These are phyloP conservation scores for Maudiozyma barnettii DNA, from an alignment of 805 yeast species.

Conservation along the genomic window DNA sequence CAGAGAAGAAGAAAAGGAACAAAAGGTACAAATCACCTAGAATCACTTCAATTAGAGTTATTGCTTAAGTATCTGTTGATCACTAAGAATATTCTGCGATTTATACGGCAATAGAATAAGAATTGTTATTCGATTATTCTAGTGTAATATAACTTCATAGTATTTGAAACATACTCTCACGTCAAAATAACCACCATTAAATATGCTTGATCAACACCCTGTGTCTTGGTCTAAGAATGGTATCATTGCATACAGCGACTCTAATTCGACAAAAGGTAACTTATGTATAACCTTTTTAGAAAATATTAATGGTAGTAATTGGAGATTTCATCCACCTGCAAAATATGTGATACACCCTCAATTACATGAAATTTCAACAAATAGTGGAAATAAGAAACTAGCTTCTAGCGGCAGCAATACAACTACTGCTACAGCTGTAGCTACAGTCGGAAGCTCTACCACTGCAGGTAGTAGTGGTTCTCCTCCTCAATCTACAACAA, in stretches of 20 bases:
- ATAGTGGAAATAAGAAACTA: not conserved
- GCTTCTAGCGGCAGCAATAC: not conserved
- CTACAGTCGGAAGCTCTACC: not conserved
- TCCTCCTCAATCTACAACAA: not conserved
- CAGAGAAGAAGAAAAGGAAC: too few relatives aligned
- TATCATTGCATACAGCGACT: slow-evolving; percentile 60
- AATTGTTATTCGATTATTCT: not conserved
- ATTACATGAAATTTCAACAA: slow-evolving; percentile 16
- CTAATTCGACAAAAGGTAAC: slow-evolving; percentile 29
- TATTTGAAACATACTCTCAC: not conserved
- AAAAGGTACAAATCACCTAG: too few relatives aligned
- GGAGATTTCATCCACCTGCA: slow-evolving; percentile 56
- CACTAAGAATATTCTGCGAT: too few relatives aligned
- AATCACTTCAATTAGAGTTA: too few relatives aligned
- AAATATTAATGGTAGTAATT: slow-evolving; percentile 61
- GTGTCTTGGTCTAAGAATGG: slow-evolving; percentile 82
- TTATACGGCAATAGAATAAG: too few relatives aligned
- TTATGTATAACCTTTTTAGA: slow-evolving; percentile 59
- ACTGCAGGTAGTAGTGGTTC: slow-evolving; percentile 2
- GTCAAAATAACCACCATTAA: slow-evolving; percentile 5
- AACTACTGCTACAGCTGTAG: not conserved
- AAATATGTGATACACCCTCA: slow-evolving; percentile 27
- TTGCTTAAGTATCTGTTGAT: too few relatives aligned
- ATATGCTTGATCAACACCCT: slow-evolving; percentile 11
- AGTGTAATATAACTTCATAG: not conserved